Base-by-base conservation (phyloP, 176 grass and related monocot species). In the Poa pratensis region DNA sequence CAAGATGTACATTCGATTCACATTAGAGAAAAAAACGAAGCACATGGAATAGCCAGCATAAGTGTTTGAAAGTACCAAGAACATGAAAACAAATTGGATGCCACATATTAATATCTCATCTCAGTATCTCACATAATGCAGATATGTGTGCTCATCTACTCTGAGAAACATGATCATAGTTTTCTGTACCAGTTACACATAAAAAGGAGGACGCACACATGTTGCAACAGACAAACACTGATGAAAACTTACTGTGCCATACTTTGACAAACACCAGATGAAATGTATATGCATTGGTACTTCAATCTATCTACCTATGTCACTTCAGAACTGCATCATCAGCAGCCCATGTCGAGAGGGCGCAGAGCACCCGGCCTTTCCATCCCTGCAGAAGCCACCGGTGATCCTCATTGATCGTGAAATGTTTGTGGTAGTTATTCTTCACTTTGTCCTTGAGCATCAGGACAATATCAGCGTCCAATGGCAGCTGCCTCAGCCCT, bases 331-430 rank as follows among this genome's bases (percentile, higher is more conserved):
- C 49, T 20, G 45, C 28, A 71, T 72, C 66, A 13, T 50, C 80
- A 37, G 65, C 34, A 26, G 55, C 81, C 90, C 86, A 92, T 40
- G 90, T 69, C 8, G 83, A 80, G 66, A 76, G 39, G 35, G 76
- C 86, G 10, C 60, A 76, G 23, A 86, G 64, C 59, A 92, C 67
- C 17, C 86, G 86, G 0, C 90, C 90, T 61, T 86, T 92, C 86
- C 86, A 92, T 34, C 90, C 90, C 52, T 76, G 79, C 49, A 92
- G 54, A 55, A 92, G 71, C 90, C 86, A 92, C 39, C 27, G 63
- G 55, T 89, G 42, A 83, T 92, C 86, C 50, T 79, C 78, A 16
- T 75, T 67, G 22, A 92, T 16, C 16, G 86, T 39, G 58, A 92
- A 92, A 83, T 92, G 53, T 75, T 86, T 89, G 55, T 92, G 86